These are phyloP conservation scores for Elsinoe necatrix DNA, from an alignment of 2,329 filamentous ascomycete genomes.

Conservation along the genomic window DNA sequence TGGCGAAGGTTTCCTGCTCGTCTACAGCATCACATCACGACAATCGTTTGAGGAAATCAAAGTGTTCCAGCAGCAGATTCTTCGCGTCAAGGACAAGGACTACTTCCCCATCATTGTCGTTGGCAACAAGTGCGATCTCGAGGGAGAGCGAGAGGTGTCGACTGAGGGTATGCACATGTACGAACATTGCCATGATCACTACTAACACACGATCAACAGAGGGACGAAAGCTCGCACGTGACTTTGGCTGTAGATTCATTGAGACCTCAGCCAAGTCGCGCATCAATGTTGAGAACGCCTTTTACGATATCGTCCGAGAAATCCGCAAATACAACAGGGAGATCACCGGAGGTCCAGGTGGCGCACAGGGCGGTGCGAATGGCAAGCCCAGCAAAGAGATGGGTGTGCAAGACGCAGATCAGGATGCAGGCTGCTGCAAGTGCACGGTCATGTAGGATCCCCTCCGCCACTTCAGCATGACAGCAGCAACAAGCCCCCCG, in stretches of 20 bases:
- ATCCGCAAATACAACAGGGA: slow-evolving; percentile 98
- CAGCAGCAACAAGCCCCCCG: neutral
- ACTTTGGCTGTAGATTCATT: slow-evolving; percentile 96
- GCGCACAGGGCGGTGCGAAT: slow-evolving; percentile 48
- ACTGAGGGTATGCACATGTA: slow-evolving; percentile 63
- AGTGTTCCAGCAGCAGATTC: slow-evolving; percentile 97
- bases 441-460: slow-evolving; percentile 73
- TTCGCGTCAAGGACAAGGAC: slow-evolving; percentile 98
- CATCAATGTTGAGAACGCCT: slow-evolving; percentile 96
- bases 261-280: slow-evolving; percentile 97
- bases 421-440: slow-evolving; percentile 68
- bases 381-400: slow-evolving; percentile 68
- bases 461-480: neutral
- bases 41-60: slow-evolving; percentile 98
- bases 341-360: slow-evolving; percentile 78
- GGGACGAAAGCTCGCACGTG: slow-evolving; percentile 75
- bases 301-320: slow-evolving; percentile 96
- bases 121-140: slow-evolving; percentile 90
- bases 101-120: slow-evolving; percentile 99
- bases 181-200: slow-evolving; percentile 5
- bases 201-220: slow-evolving; percentile 50
- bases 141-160: slow-evolving; percentile 82
- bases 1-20: slow-evolving; percentile 92
- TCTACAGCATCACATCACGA: slow-evolving; percentile 96
- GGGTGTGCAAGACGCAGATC: slow-evolving; percentile 57